Evolutionary conservation across 169 alveolate genomes (phyloP).

Genomic region (Cryptosporidium meleagridis): DNA sequence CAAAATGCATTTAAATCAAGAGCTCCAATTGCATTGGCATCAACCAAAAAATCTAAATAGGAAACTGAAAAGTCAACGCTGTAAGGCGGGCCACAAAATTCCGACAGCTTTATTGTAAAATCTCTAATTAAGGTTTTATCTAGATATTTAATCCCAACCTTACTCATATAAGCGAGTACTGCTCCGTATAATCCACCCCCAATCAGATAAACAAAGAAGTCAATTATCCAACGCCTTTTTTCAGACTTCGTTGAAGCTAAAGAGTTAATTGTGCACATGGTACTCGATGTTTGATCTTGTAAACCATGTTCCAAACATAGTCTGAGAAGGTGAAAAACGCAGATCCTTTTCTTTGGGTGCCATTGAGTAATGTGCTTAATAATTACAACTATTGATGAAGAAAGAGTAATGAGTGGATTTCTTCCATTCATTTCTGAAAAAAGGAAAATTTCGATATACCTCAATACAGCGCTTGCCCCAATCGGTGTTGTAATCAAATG

Average conservation of each 20-base stretch:
- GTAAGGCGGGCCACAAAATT: conserved; percentile 81
- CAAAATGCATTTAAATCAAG: conserved; percentile 54
- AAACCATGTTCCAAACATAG: conserved; percentile 52
- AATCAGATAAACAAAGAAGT: conserved; percentile 61
- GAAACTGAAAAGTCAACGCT: conserved; percentile 76
- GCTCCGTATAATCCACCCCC: conserved; percentile 68
- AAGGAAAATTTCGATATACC: conserved; percentile 43
- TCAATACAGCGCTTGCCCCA: conserved; percentile 67
- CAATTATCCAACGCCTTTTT: conserved; percentile 70
- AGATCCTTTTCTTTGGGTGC: conserved; percentile 65
- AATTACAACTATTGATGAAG: conserved; percentile 44
- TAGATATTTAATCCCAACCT: conserved; percentile 51
- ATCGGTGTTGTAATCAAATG: conserved; percentile 58
- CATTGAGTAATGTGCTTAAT: conserved; percentile 56
- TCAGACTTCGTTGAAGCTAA: conserved; percentile 50
- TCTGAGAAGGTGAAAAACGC: conserved; percentile 62
- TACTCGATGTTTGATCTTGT: background rate
- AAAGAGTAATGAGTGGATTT: conserved; percentile 21
- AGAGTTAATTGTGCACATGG: background rate
- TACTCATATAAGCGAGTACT: conserved; percentile 69
- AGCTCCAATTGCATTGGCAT: conserved; percentile 45
- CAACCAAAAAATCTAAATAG: conserved; percentile 21
- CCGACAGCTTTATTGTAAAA: conserved; percentile 76
- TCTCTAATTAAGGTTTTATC: conserved; percentile 79
- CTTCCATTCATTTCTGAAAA: background rate